Evolutionary conservation across 2,329 filamentous ascomycete species (phyloP), one percentile per base, ranked within the genome.

Genomic region (Madurella mycetomatis): DNA sequence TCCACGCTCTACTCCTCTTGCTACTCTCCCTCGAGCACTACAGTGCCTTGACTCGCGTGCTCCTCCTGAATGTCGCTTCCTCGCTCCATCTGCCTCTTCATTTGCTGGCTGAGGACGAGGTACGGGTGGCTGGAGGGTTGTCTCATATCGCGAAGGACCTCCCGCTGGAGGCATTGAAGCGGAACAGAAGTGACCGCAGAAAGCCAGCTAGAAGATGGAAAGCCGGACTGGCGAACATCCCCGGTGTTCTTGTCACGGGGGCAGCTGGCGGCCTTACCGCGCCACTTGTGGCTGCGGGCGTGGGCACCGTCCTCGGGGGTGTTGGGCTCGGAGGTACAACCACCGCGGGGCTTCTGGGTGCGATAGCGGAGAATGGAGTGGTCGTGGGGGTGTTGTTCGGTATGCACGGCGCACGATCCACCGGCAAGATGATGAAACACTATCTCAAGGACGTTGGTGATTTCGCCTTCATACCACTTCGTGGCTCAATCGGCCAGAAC

Each of bases 381-480:
- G 76, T 91, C 41, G 86, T 96, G 31, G 92, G 92, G 15, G 84
- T 87, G 39, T 74, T 97, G 40, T 96, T 97, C 65, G 94, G 94
- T 9, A 89, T 94, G n/a, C 96, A 95, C 66, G 88, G 88, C 42
- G 85, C 86, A 1, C 83, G 86, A 37, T 92, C 95, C 78, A 88
- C 88, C 0, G 84, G 85, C 49, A 86, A 91, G 68, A 90, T 92
- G 78, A 88, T 96, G 78, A 90, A 96, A 60, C 79, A 86, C n/a
- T 95, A 95, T 67, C 82, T 87, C 11, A 85, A 84, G 62, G 90
- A 96, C 60, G 86, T 97, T 15, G 84, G 90, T 63, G 92, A 97
- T 66, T 95, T 96, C 69, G 90, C 84, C 0, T 89, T 97, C 64
- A 72, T 96, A 11, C 88, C 90, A 0, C 76, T 95, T 15, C 82